A percentile compares a stretch with the other conserved stretches of the same genome.
phyloP scores from a whole-genome alignment of 2,329 filamentous ascomycete genomes.

The Fusarium caatingaense region DNA sequence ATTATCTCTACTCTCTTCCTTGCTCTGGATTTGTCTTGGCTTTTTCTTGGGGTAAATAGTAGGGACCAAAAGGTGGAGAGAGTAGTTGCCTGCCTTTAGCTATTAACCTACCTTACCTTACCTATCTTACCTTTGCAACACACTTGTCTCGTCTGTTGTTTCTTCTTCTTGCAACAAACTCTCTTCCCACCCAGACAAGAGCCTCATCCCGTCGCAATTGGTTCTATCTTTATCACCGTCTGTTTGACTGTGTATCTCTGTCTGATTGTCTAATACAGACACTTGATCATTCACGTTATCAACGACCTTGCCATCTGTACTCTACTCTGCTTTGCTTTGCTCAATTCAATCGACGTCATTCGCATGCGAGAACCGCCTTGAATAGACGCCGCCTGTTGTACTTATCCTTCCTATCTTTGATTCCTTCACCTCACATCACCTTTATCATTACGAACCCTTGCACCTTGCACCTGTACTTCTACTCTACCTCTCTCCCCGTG shows the following conservation, averaged over 20 bases:
- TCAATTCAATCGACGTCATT: constrained; percentile 34
- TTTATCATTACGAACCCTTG: neutral
- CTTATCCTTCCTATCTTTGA: constrained; percentile 7
- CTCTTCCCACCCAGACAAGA: neutral
- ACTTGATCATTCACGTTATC: neutral
- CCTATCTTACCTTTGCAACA: constrained; percentile 22
- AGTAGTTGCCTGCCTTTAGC: constrained; percentile 8
- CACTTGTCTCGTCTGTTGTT: constrained; percentile 18
- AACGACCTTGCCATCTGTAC: neutral
- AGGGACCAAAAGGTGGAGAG: constrained; percentile 23
- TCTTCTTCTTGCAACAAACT: constrained; percentile 37
- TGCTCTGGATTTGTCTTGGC: constrained; percentile 9
- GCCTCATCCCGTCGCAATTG: constrained; percentile 30
- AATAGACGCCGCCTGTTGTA: constrained; percentile 7
- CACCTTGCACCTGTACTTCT: neutral
- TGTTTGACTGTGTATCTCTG: neutral
- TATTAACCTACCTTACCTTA: constrained; percentile 1
- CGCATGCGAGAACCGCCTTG: constrained; percentile 20
- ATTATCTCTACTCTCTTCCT: constrained; percentile 11
- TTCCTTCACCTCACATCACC: neutral
- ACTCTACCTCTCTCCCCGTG: neutral
- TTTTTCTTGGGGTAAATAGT: constrained; percentile 23
- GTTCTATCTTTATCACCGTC: constrained; percentile 14
- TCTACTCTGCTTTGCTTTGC: neutral
- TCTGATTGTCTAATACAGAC: constrained; percentile 10